These are phyloP conservation scores for Ambrosiella xylebori DNA, from an alignment of 2,329 filamentous ascomycete genomes.

Conservation along the genomic window DNA sequence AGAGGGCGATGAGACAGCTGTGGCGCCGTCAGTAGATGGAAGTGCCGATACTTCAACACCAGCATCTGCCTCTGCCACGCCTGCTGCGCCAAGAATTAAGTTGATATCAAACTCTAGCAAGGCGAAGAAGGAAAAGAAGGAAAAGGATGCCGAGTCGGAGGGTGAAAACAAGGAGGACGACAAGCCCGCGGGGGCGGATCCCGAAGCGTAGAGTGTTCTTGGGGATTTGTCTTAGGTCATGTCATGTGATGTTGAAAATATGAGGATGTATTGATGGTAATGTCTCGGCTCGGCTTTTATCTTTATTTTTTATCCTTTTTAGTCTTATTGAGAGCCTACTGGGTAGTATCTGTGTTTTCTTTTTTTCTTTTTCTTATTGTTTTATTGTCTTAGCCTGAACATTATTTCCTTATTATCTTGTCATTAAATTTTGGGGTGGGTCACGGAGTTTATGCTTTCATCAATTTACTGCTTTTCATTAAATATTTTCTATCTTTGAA, in stretches of 20 bases:
- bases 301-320: conserved; percentile 6
- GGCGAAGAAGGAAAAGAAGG: conserved; percentile 22
- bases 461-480: not conserved
- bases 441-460: not conserved
- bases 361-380: not conserved
- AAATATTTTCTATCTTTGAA: not conserved
- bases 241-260: not conserved
- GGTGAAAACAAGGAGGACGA: not conserved
- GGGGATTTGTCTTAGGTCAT: not conserved
- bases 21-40: conserved; percentile 14
- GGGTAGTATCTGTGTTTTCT: not conserved
- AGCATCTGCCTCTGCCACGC: not conserved
- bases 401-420: no score
- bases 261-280: conserved; percentile 8
- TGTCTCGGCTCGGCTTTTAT: conserved; percentile 1
- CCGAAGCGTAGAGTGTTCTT: not conserved
- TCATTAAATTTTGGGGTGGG: not conserved
- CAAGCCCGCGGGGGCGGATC: not conserved
- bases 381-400: not conserved
- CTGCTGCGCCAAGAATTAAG: conserved; percentile 14
- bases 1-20: conserved; percentile 14
- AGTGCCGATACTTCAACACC: conserved; percentile 14
- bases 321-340: not conserved
- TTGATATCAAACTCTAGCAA: conserved; percentile 34
- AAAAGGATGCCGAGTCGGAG: conserved; percentile 6